Evolutionary conservation across 208 protist genomes (phyloP).

Genomic region (Trypanosoma melophagium): DNA sequence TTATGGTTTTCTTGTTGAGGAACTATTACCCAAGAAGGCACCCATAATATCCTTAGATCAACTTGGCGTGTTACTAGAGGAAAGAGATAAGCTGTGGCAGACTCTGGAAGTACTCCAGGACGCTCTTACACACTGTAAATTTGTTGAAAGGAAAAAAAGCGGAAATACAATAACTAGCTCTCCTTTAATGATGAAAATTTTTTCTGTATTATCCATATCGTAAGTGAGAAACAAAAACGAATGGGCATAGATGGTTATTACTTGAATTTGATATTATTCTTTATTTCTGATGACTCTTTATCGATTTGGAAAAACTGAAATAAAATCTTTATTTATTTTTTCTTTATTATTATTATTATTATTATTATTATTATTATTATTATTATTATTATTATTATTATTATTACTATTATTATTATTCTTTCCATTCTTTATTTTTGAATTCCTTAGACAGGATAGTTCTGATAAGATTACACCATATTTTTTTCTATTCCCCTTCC

Average conservation of each 20-base stretch:
- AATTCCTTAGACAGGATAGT: no score
- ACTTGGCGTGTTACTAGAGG: slow-evolving; percentile 59
- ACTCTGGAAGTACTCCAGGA: slow-evolving; percentile 26
- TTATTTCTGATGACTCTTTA: neutral
- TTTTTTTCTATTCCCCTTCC: no score
- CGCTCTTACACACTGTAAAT: neutral
- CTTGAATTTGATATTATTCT: neutral
- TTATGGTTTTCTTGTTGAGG: neutral
- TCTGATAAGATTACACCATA: no score
- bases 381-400: no score
- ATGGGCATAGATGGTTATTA: neutral
- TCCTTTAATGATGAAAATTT: slow-evolving; percentile 20
- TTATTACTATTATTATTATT: no score
- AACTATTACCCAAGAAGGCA: slow-evolving; percentile 18
- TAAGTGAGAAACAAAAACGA: neutral
- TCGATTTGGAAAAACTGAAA: no score
- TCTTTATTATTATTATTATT: no score
- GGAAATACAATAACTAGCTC: neutral
- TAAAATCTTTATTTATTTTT: no score
- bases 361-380: no score
- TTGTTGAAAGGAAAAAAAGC: neutral
- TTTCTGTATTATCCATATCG: slow-evolving; percentile 3
- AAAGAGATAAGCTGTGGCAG: slow-evolving; percentile 58
- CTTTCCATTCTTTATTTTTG: no score
- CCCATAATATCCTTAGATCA: slow-evolving; percentile 52